Conservation (phyloP, 371 early-diverging fungal genomes). For the Mucor saturninus region DNA sequence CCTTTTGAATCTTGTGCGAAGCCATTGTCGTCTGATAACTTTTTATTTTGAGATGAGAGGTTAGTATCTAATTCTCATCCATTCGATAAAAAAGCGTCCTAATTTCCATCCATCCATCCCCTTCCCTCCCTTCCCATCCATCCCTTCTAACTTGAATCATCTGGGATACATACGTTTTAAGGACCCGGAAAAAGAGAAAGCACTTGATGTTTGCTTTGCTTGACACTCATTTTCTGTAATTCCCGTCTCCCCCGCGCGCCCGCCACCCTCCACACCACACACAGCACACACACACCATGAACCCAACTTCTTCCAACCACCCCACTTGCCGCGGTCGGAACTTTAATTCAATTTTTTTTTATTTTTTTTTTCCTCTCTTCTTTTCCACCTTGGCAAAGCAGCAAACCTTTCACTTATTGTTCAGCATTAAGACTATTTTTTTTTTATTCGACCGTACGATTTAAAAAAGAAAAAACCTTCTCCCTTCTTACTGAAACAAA, state of each 20-base stretch:
- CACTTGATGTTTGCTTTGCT: slow-evolving; percentile 11
- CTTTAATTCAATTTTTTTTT: neutral
- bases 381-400: neutral
- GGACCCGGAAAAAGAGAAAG: slow-evolving; percentile 34
- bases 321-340: neutral
- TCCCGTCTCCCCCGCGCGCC: neutral
- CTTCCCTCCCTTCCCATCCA: slow-evolving; percentile 4
- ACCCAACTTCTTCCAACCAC: no score
- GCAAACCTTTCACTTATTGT: neutral
- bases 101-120: slow-evolving; percentile 21
- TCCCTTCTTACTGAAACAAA: neutral
- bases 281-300: no score
- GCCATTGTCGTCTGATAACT: slow-evolving; percentile 41
- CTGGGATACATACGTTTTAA: slow-evolving; percentile 24
- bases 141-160: slow-evolving; percentile 6
- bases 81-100: slow-evolving; percentile 3
- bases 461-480: neutral
- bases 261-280: neutral
- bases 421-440: neutral
- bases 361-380: neutral
- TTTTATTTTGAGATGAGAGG: neutral
- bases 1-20: slow-evolving; percentile 76
- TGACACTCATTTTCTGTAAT: slow-evolving; percentile 12
- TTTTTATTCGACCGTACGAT: neutral
- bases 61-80: slow-evolving; percentile 5